Evolutionary conservation across 1,139 yeast genomes (phyloP), one percentile per base, ranked within the genome.

Genomic region (Taphrina betulina): DNA sequence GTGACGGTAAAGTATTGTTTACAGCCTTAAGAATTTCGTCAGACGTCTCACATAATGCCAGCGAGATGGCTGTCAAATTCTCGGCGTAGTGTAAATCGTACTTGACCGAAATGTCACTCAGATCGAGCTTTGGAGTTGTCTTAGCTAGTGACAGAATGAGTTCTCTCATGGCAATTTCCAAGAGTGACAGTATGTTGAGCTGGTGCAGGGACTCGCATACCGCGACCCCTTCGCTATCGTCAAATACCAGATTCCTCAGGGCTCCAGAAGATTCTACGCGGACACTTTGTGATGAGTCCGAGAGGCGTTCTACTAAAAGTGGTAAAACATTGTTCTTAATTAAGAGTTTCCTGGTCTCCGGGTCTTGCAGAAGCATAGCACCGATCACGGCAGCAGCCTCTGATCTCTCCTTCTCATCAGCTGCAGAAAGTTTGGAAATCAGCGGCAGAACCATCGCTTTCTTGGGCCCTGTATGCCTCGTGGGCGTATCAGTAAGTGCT

Each of bases 191-290:
- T 48, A 92, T 79, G 60, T 85, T 81, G 24, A 82, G 81, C 68
- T 96, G 78, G 86, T 95, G 85, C 57, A 85, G 69, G 67, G 79
- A 80, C 28, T 79, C 78, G 35, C 89, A 80, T 26, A 87, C 78
- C 61, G 87, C 95, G 64, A 87, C 82, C n/a, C 96, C 97, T 70
- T 88, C 95, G 14, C 17, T 19, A 8, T 40, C 67, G 28, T 88
- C 95, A 52, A 87, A 75, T 2, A 84, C 83, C 55, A 90, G 66
- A 66, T 86, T 88, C 67, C 96, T 78, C 62, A 92, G 71, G 51
- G 90, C 73, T 1, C 95, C 96, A 66, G 79, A 84, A 0, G 90
- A 77, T 64, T 85, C 95, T 20, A 85, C 85, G 14, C 84, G 82
- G 52, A 87, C 79, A 63, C 88, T 95, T 57, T 81, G 82, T 63